These are phyloP conservation scores for Daldinia sp. DNA, from an alignment of 2,329 filamentous ascomycete genomes.

Conservation along the genomic window DNA sequence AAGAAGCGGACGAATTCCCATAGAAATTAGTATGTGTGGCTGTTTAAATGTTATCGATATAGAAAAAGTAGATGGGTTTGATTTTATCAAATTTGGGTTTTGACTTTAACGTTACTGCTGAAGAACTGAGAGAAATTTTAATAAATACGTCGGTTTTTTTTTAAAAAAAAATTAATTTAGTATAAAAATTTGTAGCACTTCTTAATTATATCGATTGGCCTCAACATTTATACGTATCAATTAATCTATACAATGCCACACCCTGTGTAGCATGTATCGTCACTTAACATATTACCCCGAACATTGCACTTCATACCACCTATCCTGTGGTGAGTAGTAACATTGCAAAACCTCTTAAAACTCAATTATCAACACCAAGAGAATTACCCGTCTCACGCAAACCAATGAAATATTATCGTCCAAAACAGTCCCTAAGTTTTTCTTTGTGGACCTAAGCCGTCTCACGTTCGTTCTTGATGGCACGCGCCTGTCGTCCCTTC, in stretches of 20 bases:
- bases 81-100: too few species aligned
- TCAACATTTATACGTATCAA: background rate
- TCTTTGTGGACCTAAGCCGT: conserved; percentile 44
- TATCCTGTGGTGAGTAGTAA: background rate
- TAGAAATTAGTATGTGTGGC: too few species aligned
- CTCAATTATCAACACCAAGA: background rate
- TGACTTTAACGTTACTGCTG: too few species aligned
- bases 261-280: background rate
- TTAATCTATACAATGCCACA: background rate
- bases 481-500: conserved; percentile 72
- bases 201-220: background rate
- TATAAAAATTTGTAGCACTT: too few species aligned
- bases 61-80: too few species aligned
- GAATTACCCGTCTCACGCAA: background rate
- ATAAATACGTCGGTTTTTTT: too few species aligned
- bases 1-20: too few species aligned
- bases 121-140: too few species aligned
- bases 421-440: background rate
- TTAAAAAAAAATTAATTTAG: too few species aligned
- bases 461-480: conserved; percentile 61
- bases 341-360: background rate
- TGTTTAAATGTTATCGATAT: too few species aligned
- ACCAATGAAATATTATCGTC: background rate
- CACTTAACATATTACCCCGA: conserved; percentile 1
- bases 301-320: background rate